Evolutionary conservation across 208 protist genomes (phyloP).

Genomic region (Leishmania braziliensis): DNA sequence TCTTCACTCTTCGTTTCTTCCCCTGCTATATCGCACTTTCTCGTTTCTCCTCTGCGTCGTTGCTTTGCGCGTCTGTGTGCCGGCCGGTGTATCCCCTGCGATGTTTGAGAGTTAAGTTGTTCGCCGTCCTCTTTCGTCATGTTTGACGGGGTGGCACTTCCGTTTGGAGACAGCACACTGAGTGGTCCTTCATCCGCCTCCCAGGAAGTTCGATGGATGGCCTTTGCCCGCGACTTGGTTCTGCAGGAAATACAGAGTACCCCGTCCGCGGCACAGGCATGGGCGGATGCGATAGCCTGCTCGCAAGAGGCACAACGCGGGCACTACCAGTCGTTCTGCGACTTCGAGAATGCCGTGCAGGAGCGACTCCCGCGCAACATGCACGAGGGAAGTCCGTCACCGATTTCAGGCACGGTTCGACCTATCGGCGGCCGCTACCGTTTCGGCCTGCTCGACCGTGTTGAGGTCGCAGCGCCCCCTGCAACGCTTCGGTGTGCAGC

Average conservation of each 20-base stretch:
- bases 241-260: slow-evolving; percentile 12
- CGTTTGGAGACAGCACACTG: slow-evolving; percentile 6
- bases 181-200: not conserved
- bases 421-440: no score
- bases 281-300: not conserved
- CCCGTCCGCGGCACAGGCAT: not conserved
- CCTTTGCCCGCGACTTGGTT: slow-evolving; percentile 14
- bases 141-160: slow-evolving; percentile 22
- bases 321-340: not conserved
- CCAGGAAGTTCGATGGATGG: slow-evolving; percentile 10
- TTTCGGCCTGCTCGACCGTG: slow-evolving; percentile 7
- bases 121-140: not conserved
- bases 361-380: not conserved
- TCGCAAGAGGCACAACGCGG: slow-evolving; percentile 4
- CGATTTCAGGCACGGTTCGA: slow-evolving; percentile 11
- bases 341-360: slow-evolving; percentile 3
- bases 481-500: not conserved
- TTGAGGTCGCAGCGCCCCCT: slow-evolving; percentile 19
- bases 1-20: slow-evolving; percentile 3
- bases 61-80: not conserved
- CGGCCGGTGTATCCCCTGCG: not conserved
- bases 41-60: not conserved
- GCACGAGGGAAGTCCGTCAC: slow-evolving; percentile 1
- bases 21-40: not conserved
- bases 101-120: not conserved